Evolutionary conservation across 2,329 filamentous ascomycete genomes (phyloP).

Genomic region (Sordariomycetes sp.): DNA sequence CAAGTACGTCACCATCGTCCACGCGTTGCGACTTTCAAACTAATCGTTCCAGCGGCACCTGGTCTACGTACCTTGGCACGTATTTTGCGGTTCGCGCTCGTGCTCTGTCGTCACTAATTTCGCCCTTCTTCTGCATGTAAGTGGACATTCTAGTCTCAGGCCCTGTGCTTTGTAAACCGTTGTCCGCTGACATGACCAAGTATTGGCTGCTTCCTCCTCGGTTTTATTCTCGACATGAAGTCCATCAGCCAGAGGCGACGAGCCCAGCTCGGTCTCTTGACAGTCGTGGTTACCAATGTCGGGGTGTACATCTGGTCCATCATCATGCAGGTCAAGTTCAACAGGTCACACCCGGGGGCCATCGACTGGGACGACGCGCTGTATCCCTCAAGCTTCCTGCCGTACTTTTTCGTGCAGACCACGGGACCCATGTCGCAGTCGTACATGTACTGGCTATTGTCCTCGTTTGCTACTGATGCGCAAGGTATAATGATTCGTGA

Average conservation of each 20-base stretch:
- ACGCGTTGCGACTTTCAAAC: too few relatives aligned
- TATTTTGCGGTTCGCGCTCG: conserved; percentile 10
- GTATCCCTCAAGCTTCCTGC: conserved; percentile 27
- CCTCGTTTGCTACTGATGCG: conserved; percentile 25
- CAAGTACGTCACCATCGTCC: conserved; percentile 11
- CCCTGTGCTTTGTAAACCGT: background rate
- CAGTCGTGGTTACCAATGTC: conserved; percentile 27
- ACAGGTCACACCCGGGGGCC: conserved; percentile 20
- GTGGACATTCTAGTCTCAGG: conserved; percentile 9
- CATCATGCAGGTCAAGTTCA: conserved; percentile 28
- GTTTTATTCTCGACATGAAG: conserved; percentile 28
- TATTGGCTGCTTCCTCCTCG: conserved; percentile 31
- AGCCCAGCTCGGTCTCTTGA: conserved; percentile 28
- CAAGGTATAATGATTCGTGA: conserved; percentile 14
- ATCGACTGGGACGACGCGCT: conserved; percentile 30
- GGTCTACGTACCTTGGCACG: conserved; percentile 17
- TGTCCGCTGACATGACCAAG: conserved; percentile 7
- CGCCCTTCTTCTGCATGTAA: conserved; percentile 33
- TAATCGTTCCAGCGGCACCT: conserved; percentile 20
- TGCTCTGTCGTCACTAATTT: conserved; percentile 11
- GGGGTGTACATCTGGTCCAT: conserved; percentile 37
- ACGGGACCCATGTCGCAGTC: conserved; percentile 26
- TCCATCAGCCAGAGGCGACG: conserved; percentile 25
- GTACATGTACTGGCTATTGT: conserved; percentile 29
- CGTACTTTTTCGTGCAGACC: conserved; percentile 30